phyloP scores from a whole-genome alignment of 2,329 filamentous ascomycete genomes.

The Ramularia endophylla region DNA sequence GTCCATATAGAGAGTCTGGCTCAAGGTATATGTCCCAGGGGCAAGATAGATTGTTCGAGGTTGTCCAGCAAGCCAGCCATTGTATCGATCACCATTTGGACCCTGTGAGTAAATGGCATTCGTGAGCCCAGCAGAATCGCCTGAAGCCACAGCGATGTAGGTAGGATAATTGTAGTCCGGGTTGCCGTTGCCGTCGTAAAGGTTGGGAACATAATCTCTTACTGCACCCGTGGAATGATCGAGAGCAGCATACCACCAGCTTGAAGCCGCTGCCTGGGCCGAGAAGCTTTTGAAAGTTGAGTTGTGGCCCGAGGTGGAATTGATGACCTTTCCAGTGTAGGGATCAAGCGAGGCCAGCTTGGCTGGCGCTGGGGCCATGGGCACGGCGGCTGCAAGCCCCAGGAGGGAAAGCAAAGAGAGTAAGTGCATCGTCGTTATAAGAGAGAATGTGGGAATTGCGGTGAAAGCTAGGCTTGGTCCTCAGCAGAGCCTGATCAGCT shows the following conservation, averaged over 20 bases:
- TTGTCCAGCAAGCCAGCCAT: slow-evolving; percentile 11
- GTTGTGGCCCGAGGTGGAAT: background rate
- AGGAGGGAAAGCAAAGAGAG: background rate
- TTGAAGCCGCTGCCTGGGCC: background rate
- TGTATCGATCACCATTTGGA: slow-evolving; percentile 10
- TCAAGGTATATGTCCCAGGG: slow-evolving; percentile 48
- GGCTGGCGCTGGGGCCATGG: background rate
- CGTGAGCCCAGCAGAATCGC: slow-evolving; percentile 4
- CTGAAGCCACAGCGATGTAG: slow-evolving; percentile 4
- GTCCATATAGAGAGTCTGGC: slow-evolving; percentile 67
- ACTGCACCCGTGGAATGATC: slow-evolving; percentile 10
- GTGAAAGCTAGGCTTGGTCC: too few species aligned
- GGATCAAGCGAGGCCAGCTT: background rate
- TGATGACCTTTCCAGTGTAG: background rate
- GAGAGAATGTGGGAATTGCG: too few species aligned
- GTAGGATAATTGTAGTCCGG: slow-evolving; percentile 7
- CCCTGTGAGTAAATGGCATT: slow-evolving; percentile 8
- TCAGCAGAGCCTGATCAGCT: too few species aligned
- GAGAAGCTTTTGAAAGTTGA: background rate
- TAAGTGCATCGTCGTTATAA: background rate
- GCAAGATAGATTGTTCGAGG: slow-evolving; percentile 49
- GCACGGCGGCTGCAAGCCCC: background rate
- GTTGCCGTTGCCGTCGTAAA: background rate
- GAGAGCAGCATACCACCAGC: slow-evolving; percentile 13
- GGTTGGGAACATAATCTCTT: slow-evolving; percentile 10